phyloP scores from a whole-genome alignment of 148 eudicot species.

The Pouteria glomerata region DNA sequence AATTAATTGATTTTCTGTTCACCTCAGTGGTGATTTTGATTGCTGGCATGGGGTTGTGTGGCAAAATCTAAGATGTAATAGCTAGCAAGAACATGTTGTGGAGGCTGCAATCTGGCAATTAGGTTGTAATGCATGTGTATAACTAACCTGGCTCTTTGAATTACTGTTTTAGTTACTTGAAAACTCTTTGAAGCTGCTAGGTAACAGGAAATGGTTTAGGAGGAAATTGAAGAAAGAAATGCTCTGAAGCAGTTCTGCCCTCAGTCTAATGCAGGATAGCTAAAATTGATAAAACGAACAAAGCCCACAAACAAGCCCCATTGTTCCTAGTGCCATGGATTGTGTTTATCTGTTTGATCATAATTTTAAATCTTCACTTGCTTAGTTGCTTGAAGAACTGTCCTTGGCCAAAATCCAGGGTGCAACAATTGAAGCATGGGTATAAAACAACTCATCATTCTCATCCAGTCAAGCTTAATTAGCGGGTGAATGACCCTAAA shows the following conservation, averaged over 20 bases:
- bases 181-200: too few relatives aligned
- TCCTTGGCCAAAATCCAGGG: neutral
- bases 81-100: neutral
- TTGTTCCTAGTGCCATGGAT: neutral
- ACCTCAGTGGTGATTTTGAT: neutral
- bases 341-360: neutral
- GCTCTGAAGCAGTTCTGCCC: too few relatives aligned
- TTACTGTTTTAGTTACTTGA: too few relatives aligned
- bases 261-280: neutral
- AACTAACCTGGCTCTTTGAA: too few relatives aligned
- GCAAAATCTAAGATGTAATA: neutral
- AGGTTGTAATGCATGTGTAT: too few relatives aligned
- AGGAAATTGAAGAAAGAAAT: too few relatives aligned
- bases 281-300: neutral
- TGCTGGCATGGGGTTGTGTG: neutral
- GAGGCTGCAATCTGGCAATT: too few relatives aligned
- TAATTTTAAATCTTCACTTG: neutral
- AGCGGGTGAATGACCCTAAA: too few relatives aligned
- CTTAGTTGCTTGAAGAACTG: neutral
- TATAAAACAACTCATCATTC: too few relatives aligned
- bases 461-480: too few relatives aligned
- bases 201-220: too few relatives aligned
- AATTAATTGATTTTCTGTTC: neutral
- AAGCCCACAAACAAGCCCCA: neutral
- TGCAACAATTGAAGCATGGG: too few relatives aligned